Base-by-base conservation (phyloP, 2,329 filamentous ascomycete genomes). In the Elsinoe australis region DNA sequence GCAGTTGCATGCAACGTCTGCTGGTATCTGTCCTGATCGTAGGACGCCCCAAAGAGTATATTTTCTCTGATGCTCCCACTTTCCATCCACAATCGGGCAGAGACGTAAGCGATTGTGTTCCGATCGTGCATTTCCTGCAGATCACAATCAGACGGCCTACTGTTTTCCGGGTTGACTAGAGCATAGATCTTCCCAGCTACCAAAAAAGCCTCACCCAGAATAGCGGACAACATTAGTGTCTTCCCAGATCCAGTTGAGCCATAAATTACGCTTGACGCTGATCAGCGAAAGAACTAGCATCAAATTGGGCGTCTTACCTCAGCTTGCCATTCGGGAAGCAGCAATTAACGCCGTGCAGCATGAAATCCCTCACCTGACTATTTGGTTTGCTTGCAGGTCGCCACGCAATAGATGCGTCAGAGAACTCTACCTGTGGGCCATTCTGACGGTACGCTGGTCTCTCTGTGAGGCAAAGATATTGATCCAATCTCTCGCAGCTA, bases 11-110 rank as follows among this genome's bases (percentile, higher is more conserved):
- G 19, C 10, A 41, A 8, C 9, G 12, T 15, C 21, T 41, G 21
- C 15, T 18, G 12, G 12, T 41, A 41, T 28, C 36, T 41, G 3
- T 9, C 9, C 5, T 12, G 2, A 24, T 41, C 19, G n/a, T 26
- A 41, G 10, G 36, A 14, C 9, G 36, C 14, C 21, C 36, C 36
- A 28, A 41, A 41, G 4, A 41, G 36, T 26, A 41, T 14, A 26
- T 12, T 14, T 15, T 41, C 36, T 28, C 21, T 41, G 5, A 41
- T n/a, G n/a, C 17, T 41, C 4, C 19, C 36, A 7, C 19, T 7
- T 41, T 26, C 36, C 5, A 15, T 24, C 36, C 36, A 41, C 4
- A 22, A 22, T 5, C 18, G 12, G 8, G 36, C 26, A 3, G 21
- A 4, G 3, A 41, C 36, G 18, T 41, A 41, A 14, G 36, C 36